Evolutionary conservation across 2,329 filamentous ascomycete genomes (phyloP).

Genomic region (Emericellopsis atlantica): DNA sequence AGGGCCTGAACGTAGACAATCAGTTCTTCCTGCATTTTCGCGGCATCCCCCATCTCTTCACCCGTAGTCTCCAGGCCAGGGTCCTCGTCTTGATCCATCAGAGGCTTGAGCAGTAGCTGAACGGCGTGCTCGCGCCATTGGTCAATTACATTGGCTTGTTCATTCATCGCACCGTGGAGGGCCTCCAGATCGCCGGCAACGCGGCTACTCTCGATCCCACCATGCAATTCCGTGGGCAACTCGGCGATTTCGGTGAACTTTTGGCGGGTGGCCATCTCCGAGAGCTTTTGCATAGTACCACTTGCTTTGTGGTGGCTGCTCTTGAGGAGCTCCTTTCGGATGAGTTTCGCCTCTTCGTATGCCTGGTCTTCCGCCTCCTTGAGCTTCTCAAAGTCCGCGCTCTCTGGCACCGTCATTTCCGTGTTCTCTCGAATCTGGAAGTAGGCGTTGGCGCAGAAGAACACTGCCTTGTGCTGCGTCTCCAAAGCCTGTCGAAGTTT

Average conservation of each 20-base stretch:
- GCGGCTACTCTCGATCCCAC: slow-evolving; percentile 61
- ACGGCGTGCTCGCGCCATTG: slow-evolving; percentile 65
- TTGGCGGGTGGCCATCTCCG: slow-evolving; percentile 35
- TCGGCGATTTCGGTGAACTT: slow-evolving; percentile 52
- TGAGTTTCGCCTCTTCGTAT: slow-evolving; percentile 66
- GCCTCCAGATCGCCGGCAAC: slow-evolving; percentile 54
- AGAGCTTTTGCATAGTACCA: slow-evolving; percentile 49
- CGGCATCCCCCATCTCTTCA: slow-evolving; percentile 81
- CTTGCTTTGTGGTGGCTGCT: slow-evolving; percentile 26
- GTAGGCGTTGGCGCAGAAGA: slow-evolving; percentile 74
- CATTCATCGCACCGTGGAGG: slow-evolving; percentile 54
- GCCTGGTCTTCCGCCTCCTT: slow-evolving; percentile 59
- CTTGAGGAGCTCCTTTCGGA: slow-evolving; percentile 68
- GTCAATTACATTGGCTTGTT: slow-evolving; percentile 58
- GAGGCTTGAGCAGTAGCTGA: slow-evolving; percentile 55
- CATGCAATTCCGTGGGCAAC: slow-evolving; percentile 32
- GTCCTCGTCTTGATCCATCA: slow-evolving; percentile 64
- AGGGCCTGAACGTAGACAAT: slow-evolving; percentile 76
- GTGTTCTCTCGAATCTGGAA: slow-evolving; percentile 71
- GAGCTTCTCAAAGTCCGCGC: slow-evolving; percentile 50
- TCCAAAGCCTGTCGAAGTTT: slow-evolving; percentile 62
- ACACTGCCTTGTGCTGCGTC: slow-evolving; percentile 67
- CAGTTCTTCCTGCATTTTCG: slow-evolving; percentile 77
- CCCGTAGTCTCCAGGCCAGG: slow-evolving; percentile 62
- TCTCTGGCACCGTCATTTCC: slow-evolving; percentile 50